Base-by-base conservation (phyloP, 495 filamentous ascomycete species). In the Astrothelium subdiscretum region DNA sequence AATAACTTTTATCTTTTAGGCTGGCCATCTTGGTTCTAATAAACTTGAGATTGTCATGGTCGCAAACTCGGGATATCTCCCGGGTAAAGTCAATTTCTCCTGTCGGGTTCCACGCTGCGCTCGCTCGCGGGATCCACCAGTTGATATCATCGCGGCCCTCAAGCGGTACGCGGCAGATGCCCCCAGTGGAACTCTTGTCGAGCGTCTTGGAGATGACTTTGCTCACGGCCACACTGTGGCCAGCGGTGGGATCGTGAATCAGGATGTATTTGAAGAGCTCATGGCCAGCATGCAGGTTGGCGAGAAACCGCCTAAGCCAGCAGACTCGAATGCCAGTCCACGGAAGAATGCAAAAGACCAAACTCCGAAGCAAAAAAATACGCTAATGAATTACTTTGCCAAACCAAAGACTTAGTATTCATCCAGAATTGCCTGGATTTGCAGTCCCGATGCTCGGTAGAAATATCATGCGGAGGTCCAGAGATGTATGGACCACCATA, bases 181-280 rank as follows among this genome's bases (percentile, higher is more conserved):
- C 20, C 48, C 48, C 26, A 58, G 29, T 15, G 5, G 73, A 70
- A 11, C 69, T 72, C 62, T 83, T 51, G 66, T 74, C 15, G 68
- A 79, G 61, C 68, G 79, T 32, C 70, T 85, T 12, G 81, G 83
- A 1, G 76, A 79, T 48, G 75, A 72, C 57, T 85, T 84, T 67
- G 83, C 81, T 0, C 75, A 73, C 48, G 83, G 83, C 0, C 83
- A 85, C 66, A 80, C 78, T 62, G 80, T 83, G 67, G 83, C 83
- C 6, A 79, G 76, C 57, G 83, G 81, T 0, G 83, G 83, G 0
- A 80, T 83, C 32, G 74, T 86, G 3, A 71, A 71, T 5, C 74
- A 59, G 52, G 76, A 71, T 1, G 78, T 79, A 59, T 86, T 85
- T 67, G 81, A 85, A 57, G 82, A 84, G 68, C 69, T 84, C 18